Evolutionary conservation across 2,329 filamentous ascomycete species (phyloP), one percentile per base, ranked within the genome.

Genomic region (Didymella pinodella): DNA sequence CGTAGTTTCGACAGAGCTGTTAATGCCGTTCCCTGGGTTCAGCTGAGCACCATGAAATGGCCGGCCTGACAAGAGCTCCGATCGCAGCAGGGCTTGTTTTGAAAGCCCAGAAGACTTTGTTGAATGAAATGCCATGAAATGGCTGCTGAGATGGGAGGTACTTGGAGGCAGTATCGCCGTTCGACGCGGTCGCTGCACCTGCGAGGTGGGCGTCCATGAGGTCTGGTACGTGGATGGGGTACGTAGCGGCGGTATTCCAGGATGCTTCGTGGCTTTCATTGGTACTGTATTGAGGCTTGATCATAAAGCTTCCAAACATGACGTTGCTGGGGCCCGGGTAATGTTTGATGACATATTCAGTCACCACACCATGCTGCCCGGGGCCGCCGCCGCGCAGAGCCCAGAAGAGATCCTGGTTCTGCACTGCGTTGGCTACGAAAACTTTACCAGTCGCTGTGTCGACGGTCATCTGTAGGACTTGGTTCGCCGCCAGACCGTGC

Each of bases 201-300:
- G 71, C 65, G 4, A 73, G 14, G 0, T 68, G 67, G 7, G 56
- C 53, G 20, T 76, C 71, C 65, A 75, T 73, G 3, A 77, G 47
- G 36, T 75, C 70, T 7, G 69, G 69, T 1, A 72, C 47, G 0
- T 41, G 29, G 11, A 58, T 51, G 2, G 65, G 59, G 5, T 66
- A 45, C 1, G 57, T 43, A 4, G 72, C 66, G 2, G 64, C 44
- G 0, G 71, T 70, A 6, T 61, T 58, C 73, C 71, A 77, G 2
- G 72, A 71, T 16, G 32, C 14, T 34, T 34, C 32, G 14, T 34
- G 32, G 4, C 14, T 34, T 16, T 34, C 32, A 5, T 34, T 34
- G 32, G 32, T 16, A 14, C 32, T 14, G 6, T 1, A 34, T 16
- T 12, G 32, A 7, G 32, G 32, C 5, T 34, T n/a, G 32, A n/a